Evolutionary conservation across 257 asterid species (phyloP).

Genomic region (Solanum chilense): DNA sequence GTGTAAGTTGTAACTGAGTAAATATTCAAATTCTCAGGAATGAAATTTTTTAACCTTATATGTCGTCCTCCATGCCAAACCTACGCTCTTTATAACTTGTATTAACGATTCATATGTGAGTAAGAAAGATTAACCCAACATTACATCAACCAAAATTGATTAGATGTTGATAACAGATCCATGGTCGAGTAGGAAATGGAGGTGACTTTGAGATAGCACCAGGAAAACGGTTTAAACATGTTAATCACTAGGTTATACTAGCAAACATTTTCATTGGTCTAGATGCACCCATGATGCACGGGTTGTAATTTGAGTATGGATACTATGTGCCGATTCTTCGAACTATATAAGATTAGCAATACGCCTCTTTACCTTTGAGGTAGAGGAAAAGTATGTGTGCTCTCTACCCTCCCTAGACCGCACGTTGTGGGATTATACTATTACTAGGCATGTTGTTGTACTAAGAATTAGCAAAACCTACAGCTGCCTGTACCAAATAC

Average conservation of each 20-base stretch:
- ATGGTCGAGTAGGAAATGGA: background rate
- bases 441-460: background rate
- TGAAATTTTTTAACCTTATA: background rate
- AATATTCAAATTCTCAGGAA: background rate
- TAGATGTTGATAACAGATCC: background rate
- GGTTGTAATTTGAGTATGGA: background rate
- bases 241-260: background rate
- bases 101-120: background rate
- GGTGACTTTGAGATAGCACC: background rate
- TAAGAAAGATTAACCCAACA: background rate
- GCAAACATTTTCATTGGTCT: background rate
- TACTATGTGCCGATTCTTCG: background rate
- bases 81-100: background rate
- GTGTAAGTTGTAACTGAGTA: background rate
- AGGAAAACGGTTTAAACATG: background rate
- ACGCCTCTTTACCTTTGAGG: background rate
- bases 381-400: background rate
- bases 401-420: background rate
- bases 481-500: background rate
- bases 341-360: background rate
- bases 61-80: background rate
- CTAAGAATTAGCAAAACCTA: background rate
- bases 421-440: background rate
- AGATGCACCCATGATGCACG: background rate
- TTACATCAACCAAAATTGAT: background rate